These are phyloP conservation scores for Colletotrichum gigasporum DNA, from an alignment of 2,329 filamentous ascomycete genomes.

Conservation along the genomic window DNA sequence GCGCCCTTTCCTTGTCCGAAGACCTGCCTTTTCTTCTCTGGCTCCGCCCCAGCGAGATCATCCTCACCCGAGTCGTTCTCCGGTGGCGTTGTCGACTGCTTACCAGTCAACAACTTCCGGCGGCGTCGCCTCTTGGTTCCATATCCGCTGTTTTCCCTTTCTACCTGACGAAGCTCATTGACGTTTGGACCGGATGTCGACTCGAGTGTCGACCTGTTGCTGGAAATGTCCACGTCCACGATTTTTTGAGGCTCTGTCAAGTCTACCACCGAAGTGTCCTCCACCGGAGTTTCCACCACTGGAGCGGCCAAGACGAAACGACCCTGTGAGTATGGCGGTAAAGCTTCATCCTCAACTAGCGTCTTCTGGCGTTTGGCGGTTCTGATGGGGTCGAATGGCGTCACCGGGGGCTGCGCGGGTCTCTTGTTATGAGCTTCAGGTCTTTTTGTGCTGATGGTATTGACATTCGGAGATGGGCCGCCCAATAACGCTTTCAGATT, in stretches of 20 bases:
- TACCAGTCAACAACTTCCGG: too few relatives aligned
- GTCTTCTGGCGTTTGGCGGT: conserved; percentile 24
- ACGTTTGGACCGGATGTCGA: not conserved
- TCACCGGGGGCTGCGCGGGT: not conserved
- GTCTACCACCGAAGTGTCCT: not conserved
- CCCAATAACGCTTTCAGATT: too few relatives aligned
- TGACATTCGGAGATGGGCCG: not conserved
- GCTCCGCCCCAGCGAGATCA: too few relatives aligned
- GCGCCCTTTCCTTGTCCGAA: too few relatives aligned
- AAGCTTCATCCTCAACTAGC: not conserved
- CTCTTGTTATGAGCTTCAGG: conserved; percentile 4
- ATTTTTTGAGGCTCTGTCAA: not conserved
- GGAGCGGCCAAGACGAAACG: not conserved
- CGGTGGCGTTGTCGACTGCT: too few relatives aligned
- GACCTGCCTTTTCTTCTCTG: too few relatives aligned
- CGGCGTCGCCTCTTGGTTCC: too few relatives aligned
- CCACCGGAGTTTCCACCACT: not conserved
- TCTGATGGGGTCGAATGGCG: not conserved
- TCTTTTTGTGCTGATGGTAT: not conserved
- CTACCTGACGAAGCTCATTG: not conserved
- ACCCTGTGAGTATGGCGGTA: not conserved
- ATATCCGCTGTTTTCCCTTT: too few relatives aligned
- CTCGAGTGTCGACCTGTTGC: not conserved
- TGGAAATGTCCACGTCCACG: not conserved
- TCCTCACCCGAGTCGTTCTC: too few relatives aligned